Conservation (phyloP, 768 basidiomycete genomes). For the Hericium erinaceus region DNA sequence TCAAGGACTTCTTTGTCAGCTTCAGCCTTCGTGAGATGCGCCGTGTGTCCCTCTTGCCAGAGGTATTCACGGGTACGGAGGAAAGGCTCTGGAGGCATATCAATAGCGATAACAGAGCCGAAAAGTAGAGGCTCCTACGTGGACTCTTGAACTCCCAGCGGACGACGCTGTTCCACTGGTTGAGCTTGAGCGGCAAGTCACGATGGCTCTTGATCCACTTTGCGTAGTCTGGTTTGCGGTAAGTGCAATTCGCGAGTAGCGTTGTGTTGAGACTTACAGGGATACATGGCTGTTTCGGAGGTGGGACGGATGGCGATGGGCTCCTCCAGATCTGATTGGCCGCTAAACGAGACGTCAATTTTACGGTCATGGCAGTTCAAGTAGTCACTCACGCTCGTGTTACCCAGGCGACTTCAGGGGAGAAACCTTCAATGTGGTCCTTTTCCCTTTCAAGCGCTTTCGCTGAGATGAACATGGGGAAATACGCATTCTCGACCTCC, state of each 20-base stretch:
- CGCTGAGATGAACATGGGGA: slow-evolving; percentile 96
- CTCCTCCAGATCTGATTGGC: slow-evolving; percentile 89
- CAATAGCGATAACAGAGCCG: not conserved
- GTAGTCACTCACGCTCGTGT: slow-evolving; percentile 73
- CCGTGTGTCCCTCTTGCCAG: slow-evolving; percentile 99
- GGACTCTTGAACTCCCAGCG: slow-evolving; percentile 99
- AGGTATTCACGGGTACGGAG: slow-evolving; percentile 98
- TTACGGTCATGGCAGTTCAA: no score
- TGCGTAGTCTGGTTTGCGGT: slow-evolving; percentile 63
- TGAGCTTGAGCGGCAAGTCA: slow-evolving; percentile 92
- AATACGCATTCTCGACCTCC: slow-evolving; percentile 95
- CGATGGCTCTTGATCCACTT: slow-evolving; percentile 99
- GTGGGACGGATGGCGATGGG: slow-evolving; percentile 97
- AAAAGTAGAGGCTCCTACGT: slow-evolving; percentile 42
- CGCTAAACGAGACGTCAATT: slow-evolving; percentile 36
- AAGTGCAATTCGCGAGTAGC: not conserved
- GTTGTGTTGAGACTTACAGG: slow-evolving; percentile 47
- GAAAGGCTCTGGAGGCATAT: slow-evolving; percentile 69
- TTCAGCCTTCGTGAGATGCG: slow-evolving; percentile 79
- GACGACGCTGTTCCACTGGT: slow-evolving; percentile 99
- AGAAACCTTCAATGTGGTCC: slow-evolving; percentile 98
- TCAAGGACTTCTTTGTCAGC: slow-evolving; percentile 87
- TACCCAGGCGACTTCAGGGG: slow-evolving; percentile 99
- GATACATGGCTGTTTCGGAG: slow-evolving; percentile 99
- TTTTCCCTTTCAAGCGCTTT: slow-evolving; percentile 95